Percentiles rank a stretch among this genome's conserved stretches.
phyloP scores from a whole-genome alignment of 176 grass and related monocot genomes.

The Alloteropsis semialata region DNA sequence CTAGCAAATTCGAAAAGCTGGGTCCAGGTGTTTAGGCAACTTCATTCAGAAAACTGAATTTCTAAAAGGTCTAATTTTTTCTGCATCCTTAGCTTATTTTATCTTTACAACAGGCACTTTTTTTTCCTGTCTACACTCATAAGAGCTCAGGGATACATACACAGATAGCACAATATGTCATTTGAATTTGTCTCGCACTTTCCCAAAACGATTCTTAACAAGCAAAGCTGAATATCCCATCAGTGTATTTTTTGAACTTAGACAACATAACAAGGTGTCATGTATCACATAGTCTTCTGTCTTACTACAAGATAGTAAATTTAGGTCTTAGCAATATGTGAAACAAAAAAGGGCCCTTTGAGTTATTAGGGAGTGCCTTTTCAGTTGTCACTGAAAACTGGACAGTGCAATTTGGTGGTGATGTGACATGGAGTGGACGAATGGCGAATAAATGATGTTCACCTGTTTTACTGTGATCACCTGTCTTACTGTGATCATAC shows the following conservation, averaged over 20 bases:
- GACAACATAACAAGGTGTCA: neutral
- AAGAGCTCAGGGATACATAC: neutral
- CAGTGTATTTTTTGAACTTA: neutral
- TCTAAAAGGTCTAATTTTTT: neutral
- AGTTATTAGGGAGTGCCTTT: neutral
- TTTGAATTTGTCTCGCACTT: neutral
- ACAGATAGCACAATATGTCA: neutral
- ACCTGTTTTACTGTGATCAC: conserved; percentile 13
- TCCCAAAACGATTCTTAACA: neutral
- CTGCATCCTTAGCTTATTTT: neutral
- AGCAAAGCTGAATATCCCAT: neutral
- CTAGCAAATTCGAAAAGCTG: neutral
- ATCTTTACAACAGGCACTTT: neutral
- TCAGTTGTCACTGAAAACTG: neutral
- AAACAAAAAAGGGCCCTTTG: neutral
- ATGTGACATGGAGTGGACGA: neutral
- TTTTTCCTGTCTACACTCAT: neutral
- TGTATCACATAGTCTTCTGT: neutral
- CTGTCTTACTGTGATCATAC: neutral
- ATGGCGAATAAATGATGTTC: neutral
- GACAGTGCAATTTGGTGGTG: neutral
- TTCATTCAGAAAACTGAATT: neutral
- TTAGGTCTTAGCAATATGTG: neutral
- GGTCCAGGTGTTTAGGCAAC: neutral
- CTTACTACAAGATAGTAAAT: conserved; percentile 14